Evolutionary conservation across 2,329 filamentous ascomycete species (phyloP).

Genomic region (Drechslerella dactyloides): DNA sequence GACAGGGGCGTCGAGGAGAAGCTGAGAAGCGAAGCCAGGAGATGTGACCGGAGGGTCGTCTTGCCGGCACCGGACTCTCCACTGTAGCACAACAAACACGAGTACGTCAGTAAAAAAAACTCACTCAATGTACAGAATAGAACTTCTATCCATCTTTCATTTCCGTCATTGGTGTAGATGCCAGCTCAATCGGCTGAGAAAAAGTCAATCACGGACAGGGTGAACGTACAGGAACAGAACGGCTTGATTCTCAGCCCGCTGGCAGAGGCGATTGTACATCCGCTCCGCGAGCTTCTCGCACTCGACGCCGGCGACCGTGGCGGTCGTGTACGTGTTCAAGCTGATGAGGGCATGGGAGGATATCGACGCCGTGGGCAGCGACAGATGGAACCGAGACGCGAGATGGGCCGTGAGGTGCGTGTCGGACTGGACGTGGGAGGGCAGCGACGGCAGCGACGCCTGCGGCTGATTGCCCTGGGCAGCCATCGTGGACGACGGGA

Average conservation of each 20-base stretch:
- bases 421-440: constrained; percentile 79
- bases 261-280: constrained; percentile 82
- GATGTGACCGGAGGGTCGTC: constrained; percentile 88
- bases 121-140: background rate
- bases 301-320: constrained; percentile 78
- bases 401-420: constrained; percentile 81
- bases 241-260: constrained; percentile 90
- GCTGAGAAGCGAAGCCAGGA: constrained; percentile 81
- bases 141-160: too few relatives aligned
- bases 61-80: constrained; percentile 97
- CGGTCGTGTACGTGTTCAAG: constrained; percentile 92
- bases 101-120: constrained; percentile 13
- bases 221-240: constrained; percentile 80
- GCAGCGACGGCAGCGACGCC: constrained; percentile 84
- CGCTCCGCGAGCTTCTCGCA: constrained; percentile 83
- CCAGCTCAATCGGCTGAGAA: too few relatives aligned
- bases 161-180: too few relatives aligned
- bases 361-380: constrained; percentile 82
- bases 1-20: constrained; percentile 93
- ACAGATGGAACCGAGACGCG: constrained; percentile 88
- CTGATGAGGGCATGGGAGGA: constrained; percentile 91
- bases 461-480: constrained; percentile 70
- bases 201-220: constrained; percentile 7
- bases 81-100: constrained; percentile 63
- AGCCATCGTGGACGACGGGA: constrained; percentile 56